Percentiles rank a stretch among this genome's conserved stretches.
These are phyloP conservation scores for Arthroderma sp. DNA, from an alignment of 2,329 filamentous ascomycete genomes.

Conservation along the genomic window DNA sequence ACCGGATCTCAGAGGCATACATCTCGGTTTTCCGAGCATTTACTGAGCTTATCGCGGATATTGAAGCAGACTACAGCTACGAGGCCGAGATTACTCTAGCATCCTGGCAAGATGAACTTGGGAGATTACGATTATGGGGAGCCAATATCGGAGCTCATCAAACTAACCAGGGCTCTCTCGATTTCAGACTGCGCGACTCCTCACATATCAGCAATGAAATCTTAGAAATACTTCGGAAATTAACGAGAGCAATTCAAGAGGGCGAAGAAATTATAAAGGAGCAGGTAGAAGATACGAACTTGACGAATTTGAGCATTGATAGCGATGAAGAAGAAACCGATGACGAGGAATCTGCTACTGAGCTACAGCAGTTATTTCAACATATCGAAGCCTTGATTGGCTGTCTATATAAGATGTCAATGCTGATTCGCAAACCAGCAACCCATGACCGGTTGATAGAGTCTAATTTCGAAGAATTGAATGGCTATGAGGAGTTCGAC, in stretches of 20 bases:
- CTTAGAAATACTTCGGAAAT: conserved; percentile 7
- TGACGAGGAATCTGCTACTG: conserved; percentile 5
- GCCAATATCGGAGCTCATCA: conserved; percentile 22
- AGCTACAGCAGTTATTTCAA: conserved; percentile 12
- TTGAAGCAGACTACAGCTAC: background rate
- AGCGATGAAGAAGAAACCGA: conserved; percentile 1
- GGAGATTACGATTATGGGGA: conserved; percentile 17
- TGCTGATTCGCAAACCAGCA: conserved; percentile 26
- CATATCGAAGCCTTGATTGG: conserved; percentile 16
- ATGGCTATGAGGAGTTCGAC: background rate
- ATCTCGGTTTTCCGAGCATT: background rate
- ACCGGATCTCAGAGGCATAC: too few relatives aligned
- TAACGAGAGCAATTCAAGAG: background rate
- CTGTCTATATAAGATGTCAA: conserved; percentile 24
- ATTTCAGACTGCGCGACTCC: conserved; percentile 20
- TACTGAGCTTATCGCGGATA: background rate
- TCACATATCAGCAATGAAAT: conserved; percentile 12
- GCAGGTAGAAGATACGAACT: background rate
- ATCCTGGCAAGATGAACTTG: conserved; percentile 14
- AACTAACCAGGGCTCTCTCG: conserved; percentile 17
- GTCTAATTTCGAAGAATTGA: conserved; percentile 1
- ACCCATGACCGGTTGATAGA: conserved; percentile 21
- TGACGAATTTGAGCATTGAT: background rate
- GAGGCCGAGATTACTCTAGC: background rate
- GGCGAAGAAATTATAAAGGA: background rate